Percentiles rank a stretch among this genome's conserved stretches.
These are phyloP conservation scores for Phoenix dactylifera DNA, from an alignment of 176 grass and related monocot species.

Conservation along the genomic window DNA sequence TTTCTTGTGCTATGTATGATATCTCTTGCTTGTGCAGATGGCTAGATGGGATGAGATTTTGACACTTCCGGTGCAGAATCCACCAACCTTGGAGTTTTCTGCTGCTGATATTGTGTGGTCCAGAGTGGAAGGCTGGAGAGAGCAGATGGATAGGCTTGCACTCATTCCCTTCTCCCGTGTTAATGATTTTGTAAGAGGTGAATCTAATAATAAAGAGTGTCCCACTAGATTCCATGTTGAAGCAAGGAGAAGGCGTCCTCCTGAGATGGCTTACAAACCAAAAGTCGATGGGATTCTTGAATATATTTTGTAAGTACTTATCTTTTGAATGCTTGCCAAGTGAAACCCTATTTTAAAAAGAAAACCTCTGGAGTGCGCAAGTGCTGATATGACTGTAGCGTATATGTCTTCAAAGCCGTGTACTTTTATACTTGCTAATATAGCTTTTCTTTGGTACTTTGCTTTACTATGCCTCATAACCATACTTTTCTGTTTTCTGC, in stretches of 20 bases:
- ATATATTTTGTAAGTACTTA: constrained; percentile 76
- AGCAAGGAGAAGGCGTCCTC: constrained; percentile 63
- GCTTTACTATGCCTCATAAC: too few species aligned
- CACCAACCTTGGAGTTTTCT: constrained; percentile 66
- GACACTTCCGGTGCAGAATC: constrained; percentile 88
- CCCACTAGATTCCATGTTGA: constrained; percentile 85
- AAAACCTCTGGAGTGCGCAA: not conserved
- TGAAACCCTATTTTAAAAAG: constrained; percentile 2
- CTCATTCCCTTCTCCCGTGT: constrained; percentile 90
- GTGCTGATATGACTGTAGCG: too few species aligned
- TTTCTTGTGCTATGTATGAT: too few species aligned
- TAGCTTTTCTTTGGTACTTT: too few species aligned
- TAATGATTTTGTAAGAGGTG: constrained; percentile 79
- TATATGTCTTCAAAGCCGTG: too few species aligned
- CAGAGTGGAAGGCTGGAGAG: constrained; percentile 83
- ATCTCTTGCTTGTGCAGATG: constrained; percentile 26
- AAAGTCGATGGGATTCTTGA: constrained; percentile 99
- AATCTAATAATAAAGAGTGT: constrained; percentile 78
- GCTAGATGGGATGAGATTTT: constrained; percentile 94
- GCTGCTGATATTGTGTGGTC: constrained; percentile 85
- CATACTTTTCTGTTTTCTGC: too few species aligned
- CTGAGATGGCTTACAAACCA: constrained; percentile 59
- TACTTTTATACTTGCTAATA: too few species aligned
- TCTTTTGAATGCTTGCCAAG: not conserved
- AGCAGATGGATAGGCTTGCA: constrained; percentile 78